A percentile compares a stretch with the other conserved stretches of the same genome.
These are phyloP conservation scores for Pachyrhizus erosus DNA, from an alignment of 306 rosid species.

Conservation along the genomic window DNA sequence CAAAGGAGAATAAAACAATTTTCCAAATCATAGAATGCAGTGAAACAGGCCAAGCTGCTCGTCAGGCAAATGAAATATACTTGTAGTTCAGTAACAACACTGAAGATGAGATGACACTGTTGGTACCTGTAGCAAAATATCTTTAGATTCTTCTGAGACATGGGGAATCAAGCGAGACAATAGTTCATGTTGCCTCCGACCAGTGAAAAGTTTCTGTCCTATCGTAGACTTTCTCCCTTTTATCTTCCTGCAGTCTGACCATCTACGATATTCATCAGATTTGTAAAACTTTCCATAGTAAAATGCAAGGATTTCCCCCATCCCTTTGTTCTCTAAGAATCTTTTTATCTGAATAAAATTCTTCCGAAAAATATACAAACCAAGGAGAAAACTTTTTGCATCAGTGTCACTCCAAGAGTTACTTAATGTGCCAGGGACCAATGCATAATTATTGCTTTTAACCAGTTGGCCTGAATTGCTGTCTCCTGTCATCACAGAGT, in stretches of 20 bases:
- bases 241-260: slow-evolving; percentile 61
- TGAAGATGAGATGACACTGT: slow-evolving; percentile 26
- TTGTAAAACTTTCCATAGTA: slow-evolving; percentile 77
- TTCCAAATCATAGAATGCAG: slow-evolving; percentile 7
- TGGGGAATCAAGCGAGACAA: slow-evolving; percentile 66
- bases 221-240: slow-evolving; percentile 59
- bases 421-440: slow-evolving; percentile 52
- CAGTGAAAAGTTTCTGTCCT: slow-evolving; percentile 70
- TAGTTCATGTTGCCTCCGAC: slow-evolving; percentile 69
- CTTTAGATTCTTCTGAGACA: slow-evolving; percentile 56
- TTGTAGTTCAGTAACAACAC: slow-evolving; percentile 23
- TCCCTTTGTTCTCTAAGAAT: slow-evolving; percentile 59
- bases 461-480: slow-evolving; percentile 27
- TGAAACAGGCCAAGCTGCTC: not conserved
- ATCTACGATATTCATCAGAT: slow-evolving; percentile 62
- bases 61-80: slow-evolving; percentile 19
- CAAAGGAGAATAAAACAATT: slow-evolving; percentile 1
- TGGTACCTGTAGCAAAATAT: slow-evolving; percentile 63
- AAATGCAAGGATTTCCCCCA: slow-evolving; percentile 67
- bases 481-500: slow-evolving; percentile 33
- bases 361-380: slow-evolving; percentile 74
- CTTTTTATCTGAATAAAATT: slow-evolving; percentile 59
- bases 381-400: slow-evolving; percentile 64
- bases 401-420: slow-evolving; percentile 65
- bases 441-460: slow-evolving; percentile 40